These are phyloP conservation scores for Euphorbia lathyris DNA, from an alignment of 345 rosid species.

Conservation along the genomic window DNA sequence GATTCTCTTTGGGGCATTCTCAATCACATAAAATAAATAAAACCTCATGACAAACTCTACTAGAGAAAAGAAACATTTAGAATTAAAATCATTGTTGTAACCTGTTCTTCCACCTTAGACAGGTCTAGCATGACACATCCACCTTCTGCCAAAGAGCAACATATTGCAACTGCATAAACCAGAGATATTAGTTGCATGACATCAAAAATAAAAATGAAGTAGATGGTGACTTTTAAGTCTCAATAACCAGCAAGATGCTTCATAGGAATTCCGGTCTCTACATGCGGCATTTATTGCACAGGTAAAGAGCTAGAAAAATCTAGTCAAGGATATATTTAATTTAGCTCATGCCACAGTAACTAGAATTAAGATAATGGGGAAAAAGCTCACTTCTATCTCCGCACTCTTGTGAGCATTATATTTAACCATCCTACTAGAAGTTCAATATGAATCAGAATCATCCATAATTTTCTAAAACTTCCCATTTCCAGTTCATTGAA, in stretches of 20 bases:
- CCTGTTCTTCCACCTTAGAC: conserved; percentile 89
- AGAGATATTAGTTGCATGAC: conserved; percentile 7
- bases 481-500: neutral
- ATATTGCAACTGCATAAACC: conserved; percentile 66
- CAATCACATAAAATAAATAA: no score
- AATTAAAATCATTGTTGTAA: conserved; percentile 16
- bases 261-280: conserved; percentile 93
- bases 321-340: conserved; percentile 41
- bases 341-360: neutral
- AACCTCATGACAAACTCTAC: no score
- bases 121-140: conserved; percentile 73
- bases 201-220: neutral
- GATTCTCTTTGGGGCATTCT: no score
- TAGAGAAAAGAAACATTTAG: neutral
- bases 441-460: neutral
- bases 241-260: conserved; percentile 82
- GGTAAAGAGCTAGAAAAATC: conserved; percentile 62
- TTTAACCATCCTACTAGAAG: neutral
- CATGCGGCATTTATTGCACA: conserved; percentile 94
- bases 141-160: conserved; percentile 70
- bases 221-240: conserved; percentile 7
- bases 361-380: no score
- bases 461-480: neutral
- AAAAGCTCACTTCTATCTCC: no score
- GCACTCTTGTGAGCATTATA: no score